Conservation (phyloP, 2,329 filamentous ascomycete species). For the Juglanconis sp. region DNA sequence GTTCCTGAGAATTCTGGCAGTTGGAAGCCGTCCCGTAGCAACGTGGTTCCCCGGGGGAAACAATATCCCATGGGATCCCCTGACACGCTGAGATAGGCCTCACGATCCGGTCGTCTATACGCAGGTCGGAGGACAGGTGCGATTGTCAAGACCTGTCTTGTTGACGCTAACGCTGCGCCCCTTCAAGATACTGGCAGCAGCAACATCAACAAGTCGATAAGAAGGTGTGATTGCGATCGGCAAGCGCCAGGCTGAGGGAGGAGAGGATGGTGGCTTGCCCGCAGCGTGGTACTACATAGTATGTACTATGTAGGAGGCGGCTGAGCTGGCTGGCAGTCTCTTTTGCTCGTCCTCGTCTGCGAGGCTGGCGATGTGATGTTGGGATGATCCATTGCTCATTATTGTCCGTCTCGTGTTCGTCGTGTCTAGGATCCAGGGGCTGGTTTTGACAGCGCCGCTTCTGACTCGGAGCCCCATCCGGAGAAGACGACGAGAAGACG, state of each 20-base stretch:
- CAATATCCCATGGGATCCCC: too few relatives aligned
- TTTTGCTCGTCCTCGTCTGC: neutral
- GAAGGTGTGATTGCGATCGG: conserved; percentile 14
- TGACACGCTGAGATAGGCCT: too few relatives aligned
- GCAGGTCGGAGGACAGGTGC: too few relatives aligned
- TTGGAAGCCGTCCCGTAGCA: too few relatives aligned
- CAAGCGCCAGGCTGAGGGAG: neutral
- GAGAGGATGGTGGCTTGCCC: too few relatives aligned
- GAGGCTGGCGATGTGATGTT: neutral
- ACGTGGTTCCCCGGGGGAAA: too few relatives aligned
- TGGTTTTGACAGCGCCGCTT: neutral
- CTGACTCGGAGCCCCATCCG: neutral
- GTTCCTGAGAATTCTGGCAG: too few relatives aligned
- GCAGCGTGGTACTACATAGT: neutral
- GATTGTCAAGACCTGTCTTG: neutral
- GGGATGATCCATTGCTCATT: neutral
- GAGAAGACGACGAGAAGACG: neutral
- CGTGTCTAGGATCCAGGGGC: neutral
- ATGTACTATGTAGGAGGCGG: neutral
- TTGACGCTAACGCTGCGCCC: neutral
- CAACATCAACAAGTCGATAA: neutral
- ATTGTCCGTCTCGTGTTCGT: neutral
- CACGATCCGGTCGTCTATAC: too few relatives aligned
- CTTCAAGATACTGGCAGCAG: neutral
- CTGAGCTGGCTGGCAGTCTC: neutral